Percentiles rank a stretch among this genome's conserved stretches.
Evolutionary conservation across 2,329 filamentous ascomycete genomes (phyloP).

Genomic region (Harringtonia lauricola): DNA sequence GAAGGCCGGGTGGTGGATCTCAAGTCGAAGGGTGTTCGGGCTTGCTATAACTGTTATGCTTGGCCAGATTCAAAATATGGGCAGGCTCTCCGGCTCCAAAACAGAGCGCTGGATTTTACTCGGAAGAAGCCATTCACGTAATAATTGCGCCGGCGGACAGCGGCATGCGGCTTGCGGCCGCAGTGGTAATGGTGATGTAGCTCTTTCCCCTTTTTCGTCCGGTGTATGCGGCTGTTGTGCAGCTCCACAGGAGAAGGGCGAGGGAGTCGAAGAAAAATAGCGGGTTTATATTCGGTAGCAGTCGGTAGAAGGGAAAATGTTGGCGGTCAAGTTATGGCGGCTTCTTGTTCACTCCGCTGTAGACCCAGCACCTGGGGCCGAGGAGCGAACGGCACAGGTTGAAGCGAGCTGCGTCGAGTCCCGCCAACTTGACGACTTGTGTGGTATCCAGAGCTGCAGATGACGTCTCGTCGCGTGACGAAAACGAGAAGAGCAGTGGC

Average conservation of each 20-base stretch:
- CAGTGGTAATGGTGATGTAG: conserved; percentile 4
- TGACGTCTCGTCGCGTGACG: conserved; percentile 5
- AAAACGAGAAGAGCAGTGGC: no score
- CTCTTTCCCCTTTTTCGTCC: conserved; percentile 5
- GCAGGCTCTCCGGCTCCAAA: conserved; percentile 7
- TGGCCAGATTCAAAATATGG: not conserved
- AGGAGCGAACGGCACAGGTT: conserved; percentile 80
- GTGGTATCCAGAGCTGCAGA: conserved; percentile 1
- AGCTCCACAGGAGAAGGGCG: conserved; percentile 3
- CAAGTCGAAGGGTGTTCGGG: not conserved
- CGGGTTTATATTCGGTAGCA: not conserved
- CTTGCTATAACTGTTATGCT: not conserved
- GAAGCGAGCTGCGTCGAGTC: conserved; percentile 45
- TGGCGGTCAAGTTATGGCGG: conserved; percentile 73
- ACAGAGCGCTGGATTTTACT: conserved; percentile 10
- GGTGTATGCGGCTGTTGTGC: conserved; percentile 3
- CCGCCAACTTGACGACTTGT: conserved; percentile 25
- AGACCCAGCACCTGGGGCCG: conserved; percentile 88
- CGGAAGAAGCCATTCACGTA: conserved; percentile 13
- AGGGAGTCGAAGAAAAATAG: conserved; percentile 1
- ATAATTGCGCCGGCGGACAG: conserved; percentile 11
- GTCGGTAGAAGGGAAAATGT: not conserved
- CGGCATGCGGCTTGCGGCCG: conserved; percentile 13
- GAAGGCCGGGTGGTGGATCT: not conserved
- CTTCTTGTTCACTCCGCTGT: conserved; percentile 92